Conservation (phyloP, 1,284 basidiomycete species). For the Boletus nobilissimus region DNA sequence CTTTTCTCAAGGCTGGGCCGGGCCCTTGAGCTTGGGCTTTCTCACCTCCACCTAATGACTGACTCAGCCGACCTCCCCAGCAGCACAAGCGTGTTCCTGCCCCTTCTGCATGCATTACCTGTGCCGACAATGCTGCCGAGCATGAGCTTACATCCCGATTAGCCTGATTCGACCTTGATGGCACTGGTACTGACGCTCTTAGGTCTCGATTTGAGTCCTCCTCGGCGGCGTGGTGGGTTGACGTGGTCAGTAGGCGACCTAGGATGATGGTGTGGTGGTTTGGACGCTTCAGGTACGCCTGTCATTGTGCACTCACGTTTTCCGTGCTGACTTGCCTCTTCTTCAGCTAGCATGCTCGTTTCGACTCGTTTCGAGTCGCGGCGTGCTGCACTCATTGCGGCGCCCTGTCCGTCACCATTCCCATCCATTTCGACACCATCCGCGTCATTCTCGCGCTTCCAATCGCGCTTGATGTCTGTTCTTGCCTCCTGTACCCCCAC, state of each 20-base stretch:
- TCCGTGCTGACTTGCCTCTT: not conserved
- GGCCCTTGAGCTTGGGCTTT: no score
- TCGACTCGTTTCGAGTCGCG: not conserved
- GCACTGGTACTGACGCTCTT: no score
- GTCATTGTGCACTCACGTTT: not conserved
- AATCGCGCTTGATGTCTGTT: not conserved
- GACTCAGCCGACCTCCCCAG: no score
- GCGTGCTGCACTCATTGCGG: not conserved
- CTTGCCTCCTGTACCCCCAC: not conserved
- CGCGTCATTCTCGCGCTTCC: not conserved
- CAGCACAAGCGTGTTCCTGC: no score
- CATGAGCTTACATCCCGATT: no score
- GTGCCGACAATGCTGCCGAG: no score
- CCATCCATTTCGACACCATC: not conserved
- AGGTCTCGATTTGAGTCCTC: not conserved
- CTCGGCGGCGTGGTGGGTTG: not conserved
- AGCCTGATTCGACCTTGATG: no score
- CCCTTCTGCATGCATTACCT: no score
- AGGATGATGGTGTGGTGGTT: not conserved
- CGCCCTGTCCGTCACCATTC: not conserved
- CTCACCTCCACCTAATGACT: no score
- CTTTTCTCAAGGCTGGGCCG: no score
- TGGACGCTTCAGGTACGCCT: not conserved
- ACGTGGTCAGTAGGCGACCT: not conserved
- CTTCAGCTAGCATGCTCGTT: not conserved